Base-by-base conservation (phyloP, 2,329 filamentous ascomycete species). In the Scedosporium aurantiacum region DNA sequence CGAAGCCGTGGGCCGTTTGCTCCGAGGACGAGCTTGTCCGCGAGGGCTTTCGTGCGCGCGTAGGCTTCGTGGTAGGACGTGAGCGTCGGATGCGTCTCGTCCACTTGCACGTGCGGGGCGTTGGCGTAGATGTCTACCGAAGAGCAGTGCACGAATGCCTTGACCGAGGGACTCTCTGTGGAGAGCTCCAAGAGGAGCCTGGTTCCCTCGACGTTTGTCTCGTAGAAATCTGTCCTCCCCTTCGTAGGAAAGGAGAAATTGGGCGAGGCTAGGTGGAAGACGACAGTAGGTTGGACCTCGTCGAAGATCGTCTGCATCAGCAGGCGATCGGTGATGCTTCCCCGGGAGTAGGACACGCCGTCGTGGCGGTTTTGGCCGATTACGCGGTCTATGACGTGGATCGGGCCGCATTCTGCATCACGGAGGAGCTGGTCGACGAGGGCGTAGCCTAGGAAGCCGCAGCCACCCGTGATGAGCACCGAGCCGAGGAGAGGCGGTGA, bases 261-360 rank as follows among this genome's bases (percentile, higher is more conserved):
- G 1, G 72, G 71, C 23, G 72, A 72, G 0, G 70, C 70, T 1
- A 65, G 63, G 60, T 75, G 71, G 52, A 74, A 70, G 50, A 75
- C 64, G 27, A 70, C 68, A 7, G 54, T 61, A 0, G 73, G 72
- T 10, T 63, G 62, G 10, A 14, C 28, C n/a, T 32, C 28, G 23
- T 32, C 16, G 28, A 57, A 41, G 5, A 69, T 62, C 1, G 64
- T 54, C 5, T 63, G 45, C 1, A 74, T 56, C 1, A 72, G n/a
- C 0, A 54, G n/a, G 1, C 52, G 37, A 16, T 70, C 67, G 1
- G 67, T 62, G 57, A 75, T 68, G 40, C 67, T 66, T 3, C 68
- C 69, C 2, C 62, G 27, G 47, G 65, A 21, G 58, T 74, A 75
- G 1, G 64, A 64, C 10, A 63, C 69, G 1, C 63, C 57, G 0